Evolutionary conservation across 305 asterid genomes (phyloP).

Genomic region (Fraxinus ornus): DNA sequence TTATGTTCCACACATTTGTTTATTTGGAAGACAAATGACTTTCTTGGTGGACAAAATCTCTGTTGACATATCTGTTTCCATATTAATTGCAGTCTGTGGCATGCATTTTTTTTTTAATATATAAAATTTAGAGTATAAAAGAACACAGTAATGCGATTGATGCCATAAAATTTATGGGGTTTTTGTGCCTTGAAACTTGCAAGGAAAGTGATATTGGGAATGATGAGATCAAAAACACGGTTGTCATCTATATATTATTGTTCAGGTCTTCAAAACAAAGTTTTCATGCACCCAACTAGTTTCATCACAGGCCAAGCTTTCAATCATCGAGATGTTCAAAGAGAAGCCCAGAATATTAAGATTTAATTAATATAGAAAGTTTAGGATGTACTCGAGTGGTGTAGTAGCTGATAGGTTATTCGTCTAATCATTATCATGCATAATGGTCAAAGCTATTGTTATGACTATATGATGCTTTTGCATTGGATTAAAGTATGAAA

Average conservation of each 20-base stretch:
- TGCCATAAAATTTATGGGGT: slow-evolving; percentile 10
- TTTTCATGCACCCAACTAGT: not conserved
- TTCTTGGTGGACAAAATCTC: not conserved
- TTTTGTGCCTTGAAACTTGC: not conserved
- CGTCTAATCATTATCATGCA: not conserved
- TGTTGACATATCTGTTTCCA: slow-evolving; percentile 3
- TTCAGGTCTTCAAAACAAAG: not conserved
- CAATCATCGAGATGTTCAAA: not conserved
- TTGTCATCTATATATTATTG: not conserved
- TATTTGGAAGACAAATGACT: not conserved
- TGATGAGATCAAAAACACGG: not conserved
- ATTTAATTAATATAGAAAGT: not conserved
- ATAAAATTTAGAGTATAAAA: not conserved
- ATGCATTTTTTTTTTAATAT: not conserved
- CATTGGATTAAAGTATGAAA: not conserved
- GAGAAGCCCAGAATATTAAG: not conserved
- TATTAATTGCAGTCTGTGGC: slow-evolving; percentile 7
- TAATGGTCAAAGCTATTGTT: not conserved
- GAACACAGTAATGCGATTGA: not conserved
- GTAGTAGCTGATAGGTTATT: not conserved
- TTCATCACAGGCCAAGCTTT: not conserved
- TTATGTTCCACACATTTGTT: not conserved
- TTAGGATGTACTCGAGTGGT: not conserved
- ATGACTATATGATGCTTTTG: not conserved
- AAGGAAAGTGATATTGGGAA: not conserved